Evolutionary conservation across 1,284 basidiomycete genomes (phyloP).

Genomic region (Boletellus dicymbophilus): DNA sequence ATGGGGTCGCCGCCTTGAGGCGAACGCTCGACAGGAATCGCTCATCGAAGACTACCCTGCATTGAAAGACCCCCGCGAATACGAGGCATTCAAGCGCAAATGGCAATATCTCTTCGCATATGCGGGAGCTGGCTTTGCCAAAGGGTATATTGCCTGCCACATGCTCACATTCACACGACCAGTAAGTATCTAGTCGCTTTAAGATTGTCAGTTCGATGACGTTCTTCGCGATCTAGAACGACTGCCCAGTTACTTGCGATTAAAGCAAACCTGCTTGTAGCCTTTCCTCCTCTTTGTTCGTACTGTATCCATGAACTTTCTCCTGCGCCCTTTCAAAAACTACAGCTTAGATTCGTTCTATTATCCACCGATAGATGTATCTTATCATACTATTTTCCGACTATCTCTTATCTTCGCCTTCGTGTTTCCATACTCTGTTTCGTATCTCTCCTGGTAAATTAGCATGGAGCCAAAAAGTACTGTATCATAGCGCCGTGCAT

Average conservation of each 20-base stretch:
- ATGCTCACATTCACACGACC: slow-evolving; percentile 69
- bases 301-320: slow-evolving; percentile 25
- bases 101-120: slow-evolving; percentile 81
- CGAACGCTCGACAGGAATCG: slow-evolving; percentile 58
- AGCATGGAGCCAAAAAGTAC: slow-evolving; percentile 22
- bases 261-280: slow-evolving; percentile 16
- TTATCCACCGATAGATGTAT: slow-evolving; percentile 18
- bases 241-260: slow-evolving; percentile 32
- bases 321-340: slow-evolving; percentile 1
- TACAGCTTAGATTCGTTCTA: slow-evolving; percentile 25
- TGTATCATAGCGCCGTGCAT: slow-evolving; percentile 25
- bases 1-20: slow-evolving; percentile 78
- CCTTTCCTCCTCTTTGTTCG: slow-evolving; percentile 13
- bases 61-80: slow-evolving; percentile 52
- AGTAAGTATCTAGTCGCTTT: slow-evolving; percentile 36
- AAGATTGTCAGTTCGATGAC: slow-evolving; percentile 3
- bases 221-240: slow-evolving; percentile 20
- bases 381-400: slow-evolving; percentile 14
- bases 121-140: slow-evolving; percentile 71
- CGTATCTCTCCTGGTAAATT: slow-evolving; percentile 10
- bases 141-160: slow-evolving; percentile 77
- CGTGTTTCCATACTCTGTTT: slow-evolving; percentile 14
- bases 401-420: slow-evolving; percentile 18
- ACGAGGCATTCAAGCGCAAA: slow-evolving; percentile 68
- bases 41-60: slow-evolving; percentile 59